Evolutionary conservation across 2,329 filamentous ascomycete species (phyloP), one percentile per base, ranked within the genome.

Genomic region (Epichloe bromicola): DNA sequence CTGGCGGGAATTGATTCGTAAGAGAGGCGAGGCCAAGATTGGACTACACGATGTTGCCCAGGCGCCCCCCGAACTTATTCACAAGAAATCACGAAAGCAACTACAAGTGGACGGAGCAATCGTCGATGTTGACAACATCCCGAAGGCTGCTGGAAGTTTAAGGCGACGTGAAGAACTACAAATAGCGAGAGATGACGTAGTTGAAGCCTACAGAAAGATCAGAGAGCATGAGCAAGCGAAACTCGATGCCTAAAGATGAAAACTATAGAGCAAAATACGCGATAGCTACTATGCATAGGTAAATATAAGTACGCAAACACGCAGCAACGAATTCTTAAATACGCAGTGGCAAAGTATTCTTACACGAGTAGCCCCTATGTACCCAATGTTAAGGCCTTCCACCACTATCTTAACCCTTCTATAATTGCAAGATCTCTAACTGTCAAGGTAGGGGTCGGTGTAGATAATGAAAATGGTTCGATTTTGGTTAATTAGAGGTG

Each of bases 31-130:
- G 57, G 68, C 65, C 23, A 75, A 71, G 57, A 63, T 71, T 40
- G 71, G 72, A 2, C 62, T 80, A 15, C 70, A 79, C 54, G 77
- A 79, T 55, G 72, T 90, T 30, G 88, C 79, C 3, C 74, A 82
- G 59, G 89, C 86, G 38, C 90, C 90, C 33, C 89, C 90, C 0
- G 78, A 79, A 55, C 75, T 94, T 50, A 74, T 93, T 49, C 76
- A 79, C 57, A 81, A 76, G 54, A 62, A 62, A 48, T 55, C 58
- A 44, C 57, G 63, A 6, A 62, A 62, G 33, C 64, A 64, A 48
- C 60, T 71, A 19, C 63, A 62, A 45, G 56, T 68, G 14, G 58
- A 56, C n/a, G 65, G 61, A 11, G 65, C 65, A 11, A 55, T 58
- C 0, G 67, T 67, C 14, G 60, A 68, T 33, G 67, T 70, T 11